A percentile compares a stretch with the other conserved stretches of the same genome.
Conservation (phyloP, 306 rosid genomes). For the Prunus persica region DNA sequence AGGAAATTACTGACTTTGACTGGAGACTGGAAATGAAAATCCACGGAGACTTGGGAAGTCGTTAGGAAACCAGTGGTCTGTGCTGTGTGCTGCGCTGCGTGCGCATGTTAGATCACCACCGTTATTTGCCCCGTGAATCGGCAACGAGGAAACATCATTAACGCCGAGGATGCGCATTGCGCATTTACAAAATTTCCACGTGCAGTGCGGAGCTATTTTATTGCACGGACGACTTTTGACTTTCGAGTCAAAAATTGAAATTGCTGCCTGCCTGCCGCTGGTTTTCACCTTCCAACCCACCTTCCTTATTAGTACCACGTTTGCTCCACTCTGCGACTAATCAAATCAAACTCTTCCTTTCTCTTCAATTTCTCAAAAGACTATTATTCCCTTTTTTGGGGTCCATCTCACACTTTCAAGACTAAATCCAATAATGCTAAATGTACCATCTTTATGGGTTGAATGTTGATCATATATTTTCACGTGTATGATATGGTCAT, state of each 20-base stretch:
- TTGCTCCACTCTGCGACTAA: conserved; percentile 26
- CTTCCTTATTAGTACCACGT: conserved; percentile 27
- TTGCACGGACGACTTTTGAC: conserved; percentile 24
- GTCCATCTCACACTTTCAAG: background rate
- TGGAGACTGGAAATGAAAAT: background rate
- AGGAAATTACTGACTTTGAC: background rate
- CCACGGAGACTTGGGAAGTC: background rate
- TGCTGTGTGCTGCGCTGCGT: background rate
- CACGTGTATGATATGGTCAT: background rate
- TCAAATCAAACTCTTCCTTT: background rate
- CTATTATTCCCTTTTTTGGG: background rate
- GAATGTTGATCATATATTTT: background rate
- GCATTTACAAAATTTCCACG: conserved; percentile 13
- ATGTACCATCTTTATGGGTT: background rate
- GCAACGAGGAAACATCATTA: conserved; percentile 27
- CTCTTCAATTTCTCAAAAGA: background rate
- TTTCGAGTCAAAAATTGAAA: conserved; percentile 12
- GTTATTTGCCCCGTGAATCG: background rate
- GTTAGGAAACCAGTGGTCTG: background rate
- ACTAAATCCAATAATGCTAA: background rate
- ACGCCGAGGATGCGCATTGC: conserved; percentile 5
- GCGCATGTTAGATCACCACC: conserved; percentile 19
- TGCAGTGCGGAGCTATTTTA: conserved; percentile 23
- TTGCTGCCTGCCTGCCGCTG: background rate
- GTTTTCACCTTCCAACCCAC: conserved; percentile 28